Percentiles rank a stretch among this genome's conserved stretches.
These are phyloP conservation scores for Pinus taeda DNA, from an alignment of 75 land plant genomes.

Conservation along the genomic window DNA sequence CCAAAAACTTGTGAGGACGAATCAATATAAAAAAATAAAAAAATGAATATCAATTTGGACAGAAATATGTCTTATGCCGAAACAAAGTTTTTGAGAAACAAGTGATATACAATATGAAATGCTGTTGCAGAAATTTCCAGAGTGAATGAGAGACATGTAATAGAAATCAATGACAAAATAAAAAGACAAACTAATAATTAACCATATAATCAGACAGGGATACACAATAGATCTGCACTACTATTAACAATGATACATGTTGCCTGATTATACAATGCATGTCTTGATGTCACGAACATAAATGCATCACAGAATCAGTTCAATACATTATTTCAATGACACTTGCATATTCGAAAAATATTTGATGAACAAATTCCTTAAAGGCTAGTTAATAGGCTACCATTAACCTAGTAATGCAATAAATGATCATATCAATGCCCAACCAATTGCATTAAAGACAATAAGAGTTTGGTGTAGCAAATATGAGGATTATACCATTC, in stretches of 20 bases:
- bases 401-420: no score
- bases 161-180: neutral
- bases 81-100: neutral
- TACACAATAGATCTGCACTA: neutral
- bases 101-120: neutral
- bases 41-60: neutral
- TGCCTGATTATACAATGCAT: neutral
- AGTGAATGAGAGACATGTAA: neutral
- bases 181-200: neutral
- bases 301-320: neutral
- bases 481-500: no score
- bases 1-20: neutral
- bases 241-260: neutral
- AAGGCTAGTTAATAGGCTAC: neutral
- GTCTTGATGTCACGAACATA: neutral
- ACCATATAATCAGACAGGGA: neutral
- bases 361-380: neutral
- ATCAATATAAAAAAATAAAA: neutral
- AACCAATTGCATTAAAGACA: no score
- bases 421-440: no score
- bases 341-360: neutral
- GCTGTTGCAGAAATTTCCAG: neutral
- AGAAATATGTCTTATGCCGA: neutral
- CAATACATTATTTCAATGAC: neutral
- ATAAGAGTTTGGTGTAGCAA: no score